Conservation (phyloP, 495 filamentous ascomycete genomes). For the Neurospora tetraspora region DNA sequence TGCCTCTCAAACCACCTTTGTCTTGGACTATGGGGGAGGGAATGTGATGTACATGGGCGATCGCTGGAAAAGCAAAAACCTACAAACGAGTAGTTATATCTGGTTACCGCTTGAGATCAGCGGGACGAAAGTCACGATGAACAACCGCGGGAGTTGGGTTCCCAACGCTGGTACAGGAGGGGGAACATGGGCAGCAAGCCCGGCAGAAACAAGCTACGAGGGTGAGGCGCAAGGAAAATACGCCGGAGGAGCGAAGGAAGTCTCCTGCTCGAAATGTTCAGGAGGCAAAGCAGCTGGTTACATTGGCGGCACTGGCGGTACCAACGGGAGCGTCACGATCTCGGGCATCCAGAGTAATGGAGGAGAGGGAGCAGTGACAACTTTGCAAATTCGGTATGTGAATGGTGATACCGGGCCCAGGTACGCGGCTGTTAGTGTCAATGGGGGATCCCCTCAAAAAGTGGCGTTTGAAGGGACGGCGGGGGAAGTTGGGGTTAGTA, state of each 20-base stretch:
- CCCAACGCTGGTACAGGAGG: conserved; percentile 21
- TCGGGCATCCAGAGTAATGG: not conserved
- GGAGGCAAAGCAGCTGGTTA: conserved; percentile 38
- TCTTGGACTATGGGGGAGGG: conserved; percentile 23
- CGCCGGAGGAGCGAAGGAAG: conserved; percentile 18
- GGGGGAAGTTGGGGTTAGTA: conserved; percentile 22
- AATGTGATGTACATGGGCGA: conserved; percentile 56
- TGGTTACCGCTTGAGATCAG: conserved; percentile 54
- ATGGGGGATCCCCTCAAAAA: conserved; percentile 36
- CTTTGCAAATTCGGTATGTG: too few species aligned
- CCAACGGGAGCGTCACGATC: conserved; percentile 36
- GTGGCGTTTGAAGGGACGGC: conserved; percentile 37
- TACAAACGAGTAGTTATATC: conserved; percentile 52
- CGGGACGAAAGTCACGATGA: conserved; percentile 42
- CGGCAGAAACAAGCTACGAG: conserved; percentile 41
- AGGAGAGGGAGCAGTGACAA: conserved; percentile 30
- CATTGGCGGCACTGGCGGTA: conserved; percentile 36
- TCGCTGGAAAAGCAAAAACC: conserved; percentile 49
- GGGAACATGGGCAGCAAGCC: conserved; percentile 28
- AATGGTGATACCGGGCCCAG: too few species aligned
- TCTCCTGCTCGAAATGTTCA: conserved; percentile 41
- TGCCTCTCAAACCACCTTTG: conserved; percentile 40
- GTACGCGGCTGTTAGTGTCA: conserved; percentile 45
- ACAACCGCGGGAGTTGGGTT: conserved; percentile 45
- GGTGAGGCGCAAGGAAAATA: conserved; percentile 33